Evolutionary conservation across 495 filamentous ascomycete species (phyloP), one percentile per base, ranked within the genome.

Genomic region (Glonium stellatum): DNA sequence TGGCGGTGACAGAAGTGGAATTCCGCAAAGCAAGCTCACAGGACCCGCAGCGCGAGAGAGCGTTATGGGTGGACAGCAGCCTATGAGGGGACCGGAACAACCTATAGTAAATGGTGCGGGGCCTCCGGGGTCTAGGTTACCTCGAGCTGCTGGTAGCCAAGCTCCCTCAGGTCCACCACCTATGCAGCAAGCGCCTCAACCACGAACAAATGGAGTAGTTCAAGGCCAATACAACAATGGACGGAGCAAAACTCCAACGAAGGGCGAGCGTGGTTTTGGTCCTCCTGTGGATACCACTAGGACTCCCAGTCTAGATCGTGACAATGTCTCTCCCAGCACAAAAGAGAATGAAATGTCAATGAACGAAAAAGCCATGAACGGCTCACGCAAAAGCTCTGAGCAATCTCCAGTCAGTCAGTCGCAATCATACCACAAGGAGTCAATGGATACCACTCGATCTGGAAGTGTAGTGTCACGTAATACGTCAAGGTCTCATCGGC

Each of bases 81-180:
- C 55, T 41, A n/a, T 48, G 3, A 60, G 61, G 51, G 74, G 64
- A 31, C 77, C 73, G 58, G 80, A 64, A 5, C 35, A 37, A 19
- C 18, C 48, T 21, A 42, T 59, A 47, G 53, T 54, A 25, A 67
- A 67, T 48, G 64, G 64, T 5, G 39, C 55, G 5, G 60, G 64
- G 9, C 41, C 59, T 36, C 39, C 49, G 11, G 62, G 78, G 21
- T 88, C 86, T 59, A 82, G 85, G 62, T 79, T 87, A 64, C 89
- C 83, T 23, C 80, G 89, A 60, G 83, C 86, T 8, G 85, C 87
- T 23, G 79, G 84, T 58, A 83, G 84, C 21, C 84, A 86, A 62
- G 84, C 82, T 9, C 86, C 90, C 1, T 78, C 87, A 41, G 92
- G 92, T 13, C 92, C 92, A 47, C 89, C 92, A 41, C 92, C 92